phyloP scores from a whole-genome alignment of 495 filamentous ascomycete species.

The Penicillium canariense region DNA sequence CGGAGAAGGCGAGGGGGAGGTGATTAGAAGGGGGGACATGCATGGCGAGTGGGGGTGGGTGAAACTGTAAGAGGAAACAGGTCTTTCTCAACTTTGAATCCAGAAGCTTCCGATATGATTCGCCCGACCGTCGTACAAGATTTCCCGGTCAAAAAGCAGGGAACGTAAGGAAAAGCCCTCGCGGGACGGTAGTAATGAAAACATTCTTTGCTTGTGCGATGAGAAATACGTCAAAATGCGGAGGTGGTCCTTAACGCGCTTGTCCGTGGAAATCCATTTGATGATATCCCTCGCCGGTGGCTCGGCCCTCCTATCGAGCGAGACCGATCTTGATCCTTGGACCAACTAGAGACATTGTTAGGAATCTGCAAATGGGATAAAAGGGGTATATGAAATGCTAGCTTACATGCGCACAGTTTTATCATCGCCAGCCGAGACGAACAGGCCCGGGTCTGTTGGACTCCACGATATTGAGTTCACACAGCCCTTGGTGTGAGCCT shows the following conservation, averaged over 20 bases:
- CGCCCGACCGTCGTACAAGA: slow-evolving; percentile 7
- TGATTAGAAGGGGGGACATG: background rate
- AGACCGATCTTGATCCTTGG: slow-evolving; percentile 33
- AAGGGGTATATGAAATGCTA: background rate
- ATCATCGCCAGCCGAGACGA: slow-evolving; percentile 92
- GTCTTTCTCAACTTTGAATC: slow-evolving; percentile 25
- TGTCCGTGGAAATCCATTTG: slow-evolving; percentile 37
- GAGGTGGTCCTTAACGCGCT: slow-evolving; percentile 47
- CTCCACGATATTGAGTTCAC: slow-evolving; percentile 96
- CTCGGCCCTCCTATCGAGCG: slow-evolving; percentile 17
- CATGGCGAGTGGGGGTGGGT: background rate
- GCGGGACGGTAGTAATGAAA: background rate
- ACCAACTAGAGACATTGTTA: slow-evolving; percentile 39
- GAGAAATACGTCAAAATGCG: slow-evolving; percentile 19
- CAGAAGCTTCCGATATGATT: slow-evolving; percentile 20
- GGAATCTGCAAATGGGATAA: background rate
- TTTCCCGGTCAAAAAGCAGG: background rate
- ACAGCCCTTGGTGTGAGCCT: slow-evolving; percentile 69
- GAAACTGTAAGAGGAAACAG: background rate
- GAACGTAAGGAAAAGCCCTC: slow-evolving; percentile 5
- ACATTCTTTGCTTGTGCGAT: slow-evolving; percentile 9
- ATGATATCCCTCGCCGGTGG: slow-evolving; percentile 28
- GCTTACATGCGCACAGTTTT: slow-evolving; percentile 76
- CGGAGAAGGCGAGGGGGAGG: background rate
- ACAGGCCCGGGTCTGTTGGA: slow-evolving; percentile 75